Evolutionary conservation across 805 yeast genomes (phyloP), one percentile per base, ranked within the genome.

Genomic region (Candida sphagnicola): DNA sequence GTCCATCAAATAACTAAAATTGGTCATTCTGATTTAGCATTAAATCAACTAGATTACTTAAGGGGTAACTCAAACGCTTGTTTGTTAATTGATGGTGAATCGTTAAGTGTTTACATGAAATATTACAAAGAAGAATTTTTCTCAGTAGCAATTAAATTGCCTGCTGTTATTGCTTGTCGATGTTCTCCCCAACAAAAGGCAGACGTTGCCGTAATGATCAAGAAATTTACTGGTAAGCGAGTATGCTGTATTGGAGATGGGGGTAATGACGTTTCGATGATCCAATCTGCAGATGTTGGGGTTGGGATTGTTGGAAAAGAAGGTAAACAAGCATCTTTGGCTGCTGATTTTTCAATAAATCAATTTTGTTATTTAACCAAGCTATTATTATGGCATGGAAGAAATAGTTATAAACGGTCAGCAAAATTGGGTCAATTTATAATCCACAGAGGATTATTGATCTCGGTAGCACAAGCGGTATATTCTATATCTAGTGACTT

Each of bases 221-320:
- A 90, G 52, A 77, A 76, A 42, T 64, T 77, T 21, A 93, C 98
- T 0, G 86, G 87, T 4, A 87, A 86, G 54, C 70, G 99, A 37
- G 97, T 91, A 2, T 91, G 98, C 48, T 93, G 98, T 55, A 95
- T 93, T 49, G 99, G 99, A 40, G 99, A 93, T 62, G 99, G 99
- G 53, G 99, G 99, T 51, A 93, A 93, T 54, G 99, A 93, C 62
- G 99, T 93, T 24, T 85, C 95, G 51, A 93, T 93, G 99, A 93
- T 93, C 48, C 99, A 93, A 63, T 84, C 95, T 48, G 99, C 99
- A 0, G 96, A 95, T 66, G 96, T 93, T 8, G 99, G 99, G 43
- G 95, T 93, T 19, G 99, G 99, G 40, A 93, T 93, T 48, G 99
- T 93, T 15, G 99, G 99, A 26, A 93, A 93, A 60, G 99, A 93